Conservation (phyloP, 2,329 filamentous ascomycete species). For the Huntiella bhutanensis region DNA sequence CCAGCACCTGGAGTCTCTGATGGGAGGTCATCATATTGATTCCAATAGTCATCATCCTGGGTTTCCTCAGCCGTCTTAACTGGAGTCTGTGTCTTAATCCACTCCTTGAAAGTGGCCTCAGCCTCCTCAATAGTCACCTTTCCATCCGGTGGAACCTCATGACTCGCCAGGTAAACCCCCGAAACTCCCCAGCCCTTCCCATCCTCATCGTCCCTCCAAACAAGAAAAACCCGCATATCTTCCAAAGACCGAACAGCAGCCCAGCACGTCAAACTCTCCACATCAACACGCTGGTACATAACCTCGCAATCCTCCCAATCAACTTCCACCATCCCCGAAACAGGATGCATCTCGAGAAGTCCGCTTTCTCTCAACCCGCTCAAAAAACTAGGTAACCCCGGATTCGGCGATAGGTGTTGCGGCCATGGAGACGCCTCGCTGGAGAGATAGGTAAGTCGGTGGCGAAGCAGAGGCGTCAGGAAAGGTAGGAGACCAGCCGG, state of each 20-base stretch:
- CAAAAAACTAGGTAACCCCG: constrained; percentile 54
- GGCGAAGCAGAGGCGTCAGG: constrained; percentile 46
- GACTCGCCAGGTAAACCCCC: constrained; percentile 22
- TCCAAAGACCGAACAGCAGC: constrained; percentile 27
- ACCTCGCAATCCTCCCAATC: constrained; percentile 46
- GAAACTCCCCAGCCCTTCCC: constrained; percentile 52
- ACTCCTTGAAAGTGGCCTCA: constrained; percentile 1
- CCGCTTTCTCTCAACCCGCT: constrained; percentile 35
- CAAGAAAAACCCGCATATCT: constrained; percentile 34
- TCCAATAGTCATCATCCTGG: constrained; percentile 33
- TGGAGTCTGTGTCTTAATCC: too few species aligned
- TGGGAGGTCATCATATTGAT: constrained; percentile 20
- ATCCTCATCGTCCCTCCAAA: constrained; percentile 48
- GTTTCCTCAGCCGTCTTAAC: constrained; percentile 12
- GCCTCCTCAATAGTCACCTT: constrained; percentile 14
- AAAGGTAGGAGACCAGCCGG: constrained; percentile 37
- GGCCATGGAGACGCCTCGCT: constrained; percentile 15
- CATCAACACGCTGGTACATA: constrained; percentile 49
- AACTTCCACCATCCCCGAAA: constrained; percentile 61
- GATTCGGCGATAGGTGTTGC: constrained; percentile 43
- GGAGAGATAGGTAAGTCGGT: constrained; percentile 47
- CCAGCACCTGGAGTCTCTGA: constrained; percentile 40
- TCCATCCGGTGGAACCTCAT: neutral
- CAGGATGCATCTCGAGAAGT: constrained; percentile 58
- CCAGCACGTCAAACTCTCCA: constrained; percentile 54